Percentiles rank a stretch among this genome's conserved stretches.
phyloP scores from a whole-genome alignment of 768 basidiomycete genomes.

The Psilocybe cubensis region DNA sequence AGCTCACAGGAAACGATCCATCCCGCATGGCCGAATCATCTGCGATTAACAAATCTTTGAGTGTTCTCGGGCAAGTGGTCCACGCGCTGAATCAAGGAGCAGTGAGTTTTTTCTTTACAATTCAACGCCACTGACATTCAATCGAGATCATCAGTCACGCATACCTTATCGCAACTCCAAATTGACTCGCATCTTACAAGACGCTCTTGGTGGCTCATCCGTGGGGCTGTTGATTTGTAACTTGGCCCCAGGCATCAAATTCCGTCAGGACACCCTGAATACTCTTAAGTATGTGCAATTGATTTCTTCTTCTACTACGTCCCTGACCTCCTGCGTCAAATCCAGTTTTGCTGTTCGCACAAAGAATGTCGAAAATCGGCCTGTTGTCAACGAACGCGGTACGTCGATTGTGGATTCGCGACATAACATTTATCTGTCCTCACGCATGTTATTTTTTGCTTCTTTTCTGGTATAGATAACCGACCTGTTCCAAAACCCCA shows the following conservation, averaged over 20 bases:
- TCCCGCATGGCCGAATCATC: slow-evolving; percentile 88
- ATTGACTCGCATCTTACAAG: slow-evolving; percentile 87
- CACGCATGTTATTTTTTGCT: slow-evolving; percentile 14
- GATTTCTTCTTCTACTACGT: background rate
- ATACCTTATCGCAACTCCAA: slow-evolving; percentile 93
- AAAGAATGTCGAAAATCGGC: slow-evolving; percentile 86
- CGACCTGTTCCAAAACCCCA: slow-evolving; percentile 61
- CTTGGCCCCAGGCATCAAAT: slow-evolving; percentile 80
- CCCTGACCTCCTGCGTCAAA: background rate
- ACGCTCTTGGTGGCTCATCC: slow-evolving; percentile 83
- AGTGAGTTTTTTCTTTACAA: slow-evolving; percentile 40
- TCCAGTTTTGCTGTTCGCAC: slow-evolving; percentile 79
- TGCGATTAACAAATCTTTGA: slow-evolving; percentile 89
- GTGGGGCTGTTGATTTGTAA: slow-evolving; percentile 86
- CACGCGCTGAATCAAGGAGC: slow-evolving; percentile 80
- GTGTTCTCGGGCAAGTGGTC: slow-evolving; percentile 87
- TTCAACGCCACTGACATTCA: slow-evolving; percentile 7
- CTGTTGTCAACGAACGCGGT: slow-evolving; percentile 80
- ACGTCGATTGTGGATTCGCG: slow-evolving; percentile 18
- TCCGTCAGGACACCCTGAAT: slow-evolving; percentile 86
- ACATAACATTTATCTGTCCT: slow-evolving; percentile 12
- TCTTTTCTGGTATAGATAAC: slow-evolving; percentile 46
- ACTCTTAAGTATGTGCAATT: slow-evolving; percentile 74
- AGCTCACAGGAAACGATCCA: slow-evolving; percentile 84
- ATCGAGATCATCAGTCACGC: slow-evolving; percentile 49